Conservation (phyloP, 176 grass and related monocot genomes). For the Eleusine indica region DNA sequence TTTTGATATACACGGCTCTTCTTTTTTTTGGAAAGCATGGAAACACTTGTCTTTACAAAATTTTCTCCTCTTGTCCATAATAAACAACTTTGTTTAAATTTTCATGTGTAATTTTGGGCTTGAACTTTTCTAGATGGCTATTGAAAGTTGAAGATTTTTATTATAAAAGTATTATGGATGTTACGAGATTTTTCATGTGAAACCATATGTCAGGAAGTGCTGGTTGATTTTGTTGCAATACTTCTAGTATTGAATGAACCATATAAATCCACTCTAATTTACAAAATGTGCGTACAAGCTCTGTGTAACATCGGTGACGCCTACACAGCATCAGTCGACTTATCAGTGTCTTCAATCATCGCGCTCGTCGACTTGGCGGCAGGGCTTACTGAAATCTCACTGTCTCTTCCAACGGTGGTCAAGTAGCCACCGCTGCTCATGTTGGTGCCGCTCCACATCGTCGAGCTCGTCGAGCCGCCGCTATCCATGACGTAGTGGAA, state of each 20-base stretch:
- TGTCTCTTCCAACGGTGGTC: background rate
- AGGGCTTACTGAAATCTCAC: background rate
- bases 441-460: background rate
- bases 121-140: no score
- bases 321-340: background rate
- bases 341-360: background rate
- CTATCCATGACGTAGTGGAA: conserved; percentile 51
- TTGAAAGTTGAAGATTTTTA: no score
- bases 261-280: background rate
- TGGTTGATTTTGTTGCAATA: background rate
- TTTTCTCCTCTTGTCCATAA: no score
- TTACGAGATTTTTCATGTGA: no score
- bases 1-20: no score
- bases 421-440: conserved; percentile 1
- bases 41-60: no score
- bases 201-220: no score
- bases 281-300: background rate
- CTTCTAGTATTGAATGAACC: background rate
- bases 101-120: no score
- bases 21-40: no score
- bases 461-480: background rate
- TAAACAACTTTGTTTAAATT: no score
- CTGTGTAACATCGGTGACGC: background rate
- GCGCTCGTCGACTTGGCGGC: background rate
- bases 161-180: no score